A percentile compares a stretch with the other conserved stretches of the same genome.
phyloP scores from a whole-genome alignment of 1,284 basidiomycete genomes.

The Marasmius oreades region DNA sequence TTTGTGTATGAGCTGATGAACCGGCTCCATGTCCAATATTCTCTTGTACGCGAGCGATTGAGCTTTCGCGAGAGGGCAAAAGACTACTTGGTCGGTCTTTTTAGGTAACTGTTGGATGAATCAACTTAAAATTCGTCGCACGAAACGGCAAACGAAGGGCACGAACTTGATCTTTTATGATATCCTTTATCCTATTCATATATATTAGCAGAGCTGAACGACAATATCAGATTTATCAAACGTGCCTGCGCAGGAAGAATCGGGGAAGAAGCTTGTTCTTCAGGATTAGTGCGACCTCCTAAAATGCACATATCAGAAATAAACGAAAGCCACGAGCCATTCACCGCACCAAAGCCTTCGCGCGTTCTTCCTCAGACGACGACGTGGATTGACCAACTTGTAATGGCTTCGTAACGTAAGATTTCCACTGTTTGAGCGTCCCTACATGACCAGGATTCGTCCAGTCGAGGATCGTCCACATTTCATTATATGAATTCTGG shows the following conservation, averaged over 20 bases:
- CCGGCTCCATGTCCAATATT: conserved; percentile 54
- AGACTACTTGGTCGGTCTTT: conserved; percentile 86
- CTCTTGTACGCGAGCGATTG: conserved; percentile 73
- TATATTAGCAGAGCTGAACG: not conserved
- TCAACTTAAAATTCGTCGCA: conserved; percentile 14
- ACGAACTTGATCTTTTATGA: conserved; percentile 68
- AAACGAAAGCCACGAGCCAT: not conserved
- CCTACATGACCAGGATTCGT: conserved; percentile 71
- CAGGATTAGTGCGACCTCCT: conserved; percentile 57
- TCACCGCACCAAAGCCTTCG: conserved; percentile 46
- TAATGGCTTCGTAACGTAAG: conserved; percentile 62
- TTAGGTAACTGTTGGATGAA: conserved; percentile 57
- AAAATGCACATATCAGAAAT: not conserved
- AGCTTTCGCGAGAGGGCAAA: conserved; percentile 72
- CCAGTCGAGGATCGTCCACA: conserved; percentile 84
- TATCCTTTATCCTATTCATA: conserved; percentile 67
- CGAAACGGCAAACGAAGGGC: not conserved
- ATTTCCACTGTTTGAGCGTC: conserved; percentile 64
- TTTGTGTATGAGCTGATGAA: conserved; percentile 65
- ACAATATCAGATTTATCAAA: not conserved
- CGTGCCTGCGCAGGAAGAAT: conserved; percentile 74
- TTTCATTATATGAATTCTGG: conserved; percentile 81
- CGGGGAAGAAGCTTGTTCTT: conserved; percentile 65
- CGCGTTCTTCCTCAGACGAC: conserved; percentile 60
- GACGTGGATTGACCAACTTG: conserved; percentile 63